Evolutionary conservation across 2,329 filamentous ascomycete species (phyloP).

Genomic region (Cercospora canescens): DNA sequence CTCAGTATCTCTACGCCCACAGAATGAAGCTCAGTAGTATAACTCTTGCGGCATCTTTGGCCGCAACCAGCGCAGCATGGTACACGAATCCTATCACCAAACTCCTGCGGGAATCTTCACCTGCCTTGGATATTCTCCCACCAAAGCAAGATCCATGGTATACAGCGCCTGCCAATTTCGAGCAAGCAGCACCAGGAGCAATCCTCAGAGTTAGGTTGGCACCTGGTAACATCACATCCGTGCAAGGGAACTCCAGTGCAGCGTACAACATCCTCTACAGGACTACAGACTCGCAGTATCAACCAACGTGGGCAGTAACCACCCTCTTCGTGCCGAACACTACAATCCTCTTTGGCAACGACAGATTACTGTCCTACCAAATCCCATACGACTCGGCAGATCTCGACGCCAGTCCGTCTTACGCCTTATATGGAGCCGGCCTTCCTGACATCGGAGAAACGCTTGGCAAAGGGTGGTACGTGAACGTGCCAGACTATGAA

Average conservation of each 20-base stretch:
- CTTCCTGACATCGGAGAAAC: slow-evolving; percentile 34
- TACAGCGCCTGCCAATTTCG: slow-evolving; percentile 31
- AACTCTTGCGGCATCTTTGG: neutral
- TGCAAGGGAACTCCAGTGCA: slow-evolving; percentile 30
- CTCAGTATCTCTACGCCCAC: neutral
- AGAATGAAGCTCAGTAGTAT: slow-evolving; percentile 13
- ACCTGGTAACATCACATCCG: slow-evolving; percentile 31
- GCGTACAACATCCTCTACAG: slow-evolving; percentile 34
- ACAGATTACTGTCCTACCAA: slow-evolving; percentile 32
- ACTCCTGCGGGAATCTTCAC: slow-evolving; percentile 12
- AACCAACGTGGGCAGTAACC: slow-evolving; percentile 32
- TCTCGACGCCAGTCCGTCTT: slow-evolving; percentile 44
- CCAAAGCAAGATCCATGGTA: slow-evolving; percentile 43
- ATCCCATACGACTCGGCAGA: slow-evolving; percentile 40
- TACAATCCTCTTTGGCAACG: slow-evolving; percentile 8
- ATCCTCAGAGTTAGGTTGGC: slow-evolving; percentile 37
- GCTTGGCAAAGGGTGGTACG: slow-evolving; percentile 49
- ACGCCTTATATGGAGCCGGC: slow-evolving; percentile 33
- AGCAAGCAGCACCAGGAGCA: slow-evolving; percentile 33
- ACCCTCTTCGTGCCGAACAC: slow-evolving; percentile 29
- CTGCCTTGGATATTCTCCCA: slow-evolving; percentile 25
- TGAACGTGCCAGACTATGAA: slow-evolving; percentile 51
- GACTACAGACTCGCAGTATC: slow-evolving; percentile 29
- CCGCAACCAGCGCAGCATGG: slow-evolving; percentile 15
- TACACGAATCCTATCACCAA: slow-evolving; percentile 16